Base-by-base conservation (phyloP, 805 yeast genomes). In the Maudiozyma serrabonitensis region DNA sequence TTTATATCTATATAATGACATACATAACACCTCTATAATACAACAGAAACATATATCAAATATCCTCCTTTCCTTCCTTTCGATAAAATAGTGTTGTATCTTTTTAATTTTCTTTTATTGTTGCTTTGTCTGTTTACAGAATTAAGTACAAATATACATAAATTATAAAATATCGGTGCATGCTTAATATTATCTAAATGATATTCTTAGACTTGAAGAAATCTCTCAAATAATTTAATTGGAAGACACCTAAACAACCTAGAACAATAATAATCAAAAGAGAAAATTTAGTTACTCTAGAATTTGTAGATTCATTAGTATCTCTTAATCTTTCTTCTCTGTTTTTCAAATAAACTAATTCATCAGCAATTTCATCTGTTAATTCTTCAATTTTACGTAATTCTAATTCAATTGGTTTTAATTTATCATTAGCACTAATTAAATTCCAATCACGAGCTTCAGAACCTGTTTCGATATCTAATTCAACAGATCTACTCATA, bases 391-490 rank as follows among this genome's bases (percentile, higher is more conserved):
- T 76, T 66, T 84, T 82, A 69, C 93, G 84, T 66, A 93, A 75
- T 60, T 87, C 95, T 50, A 90, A 82, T 70, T 93, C 99, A 46
- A 84, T 80, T 4, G 99, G 98, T 70, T 85, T 87, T 67, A 93
- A 81, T 66, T 88, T 87, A 69, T 93, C 98, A 43, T 85, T 79
- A 44, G 95, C 90, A 73, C 90, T 96, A 54, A 90, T 74, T 23
- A 89, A 87, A 64, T 89, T 88, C 97, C 98, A 93, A 71, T 93
- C 98, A 69, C 98, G 84, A 41, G 98, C 99, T 60, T 89, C 87
- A 46, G 97, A 87, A 42, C 99, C 99, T 54, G 89, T 82, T 68
- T 93, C 98, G 52, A 93, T 83, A 55, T 90, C 97, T 61, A 93
- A 73, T 62, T 89, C 96, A 58, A 93, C 73, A 47, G 83, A 83